phyloP scores from a whole-genome alignment of 208 protist species.

The Acanthamoeba healyi region DNA sequence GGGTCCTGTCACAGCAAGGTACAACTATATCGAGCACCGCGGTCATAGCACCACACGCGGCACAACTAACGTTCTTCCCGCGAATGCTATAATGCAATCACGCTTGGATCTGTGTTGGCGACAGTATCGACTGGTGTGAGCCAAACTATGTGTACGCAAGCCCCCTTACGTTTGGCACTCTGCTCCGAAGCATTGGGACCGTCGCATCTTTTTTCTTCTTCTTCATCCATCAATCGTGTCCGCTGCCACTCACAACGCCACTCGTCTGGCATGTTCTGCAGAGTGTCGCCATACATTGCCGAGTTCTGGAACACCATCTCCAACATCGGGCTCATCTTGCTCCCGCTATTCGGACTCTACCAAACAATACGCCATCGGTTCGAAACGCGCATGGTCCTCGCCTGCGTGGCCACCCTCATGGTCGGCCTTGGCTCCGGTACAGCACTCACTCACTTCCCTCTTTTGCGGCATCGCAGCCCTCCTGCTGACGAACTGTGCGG shows the following conservation, averaged over 20 bases:
- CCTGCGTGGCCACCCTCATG: neutral
- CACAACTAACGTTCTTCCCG: neutral
- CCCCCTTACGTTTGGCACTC: no score
- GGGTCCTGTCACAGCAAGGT: slow-evolving; percentile 18
- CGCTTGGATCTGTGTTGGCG: neutral
- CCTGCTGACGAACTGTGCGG: neutral
- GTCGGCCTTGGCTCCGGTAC: slow-evolving; percentile 29
- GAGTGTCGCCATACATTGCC: neutral
- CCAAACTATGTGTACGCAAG: neutral
- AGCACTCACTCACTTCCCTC: neutral
- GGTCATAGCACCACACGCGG: no score
- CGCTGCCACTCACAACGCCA: no score
- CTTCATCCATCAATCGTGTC: no score
- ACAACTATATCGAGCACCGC: no score
- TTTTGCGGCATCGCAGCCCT: no score
- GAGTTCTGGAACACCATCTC: slow-evolving; percentile 39
- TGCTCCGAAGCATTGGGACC: no score
- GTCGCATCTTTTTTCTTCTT: no score
- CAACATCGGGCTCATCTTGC: neutral
- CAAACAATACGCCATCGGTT: neutral
- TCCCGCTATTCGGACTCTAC: neutral
- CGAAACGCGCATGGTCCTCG: neutral
- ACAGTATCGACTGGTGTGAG: slow-evolving; percentile 36
- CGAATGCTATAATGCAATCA: neutral
- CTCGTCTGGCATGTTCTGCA: neutral